These are phyloP conservation scores for Diaporthe citri DNA, from an alignment of 2,329 filamentous ascomycete genomes.

Conservation along the genomic window DNA sequence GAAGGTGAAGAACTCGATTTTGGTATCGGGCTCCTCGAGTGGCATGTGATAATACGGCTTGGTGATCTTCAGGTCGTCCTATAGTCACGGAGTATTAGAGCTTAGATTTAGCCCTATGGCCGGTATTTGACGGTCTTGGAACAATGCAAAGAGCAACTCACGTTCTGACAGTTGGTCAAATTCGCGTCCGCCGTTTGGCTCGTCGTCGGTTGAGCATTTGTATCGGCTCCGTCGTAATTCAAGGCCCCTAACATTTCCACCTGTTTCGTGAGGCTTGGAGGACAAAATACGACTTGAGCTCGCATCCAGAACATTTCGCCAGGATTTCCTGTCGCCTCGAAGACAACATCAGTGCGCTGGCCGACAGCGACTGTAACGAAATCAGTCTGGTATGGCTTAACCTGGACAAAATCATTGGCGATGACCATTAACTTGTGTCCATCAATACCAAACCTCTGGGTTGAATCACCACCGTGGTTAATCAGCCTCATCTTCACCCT, in stretches of 20 bases:
- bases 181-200: not conserved
- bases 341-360: not conserved
- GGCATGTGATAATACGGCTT: not conserved
- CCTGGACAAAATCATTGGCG: not conserved
- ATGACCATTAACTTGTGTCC: not conserved
- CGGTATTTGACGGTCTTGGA: not conserved
- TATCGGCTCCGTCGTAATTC: not conserved
- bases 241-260: not conserved
- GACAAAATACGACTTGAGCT: constrained; percentile 1
- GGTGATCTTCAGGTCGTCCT: constrained; percentile 2
- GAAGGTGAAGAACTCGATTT: not conserved
- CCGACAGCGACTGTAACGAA: constrained; percentile 1
- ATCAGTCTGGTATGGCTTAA: not conserved
- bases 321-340: not conserved
- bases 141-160: not conserved
- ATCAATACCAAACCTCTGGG: constrained; percentile 6
- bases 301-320: constrained; percentile 3
- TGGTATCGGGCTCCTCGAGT: not conserved
- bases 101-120: not conserved
- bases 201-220: not conserved
- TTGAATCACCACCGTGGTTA: constrained; percentile 3
- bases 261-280: not conserved
- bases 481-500: constrained; percentile 5
- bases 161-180: constrained; percentile 8
- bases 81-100: not conserved